Percentiles rank a stretch among this genome's conserved stretches.
phyloP scores from a whole-genome alignment of 108 stramenopile species.

The Cyclotella distinguenda region DNA sequence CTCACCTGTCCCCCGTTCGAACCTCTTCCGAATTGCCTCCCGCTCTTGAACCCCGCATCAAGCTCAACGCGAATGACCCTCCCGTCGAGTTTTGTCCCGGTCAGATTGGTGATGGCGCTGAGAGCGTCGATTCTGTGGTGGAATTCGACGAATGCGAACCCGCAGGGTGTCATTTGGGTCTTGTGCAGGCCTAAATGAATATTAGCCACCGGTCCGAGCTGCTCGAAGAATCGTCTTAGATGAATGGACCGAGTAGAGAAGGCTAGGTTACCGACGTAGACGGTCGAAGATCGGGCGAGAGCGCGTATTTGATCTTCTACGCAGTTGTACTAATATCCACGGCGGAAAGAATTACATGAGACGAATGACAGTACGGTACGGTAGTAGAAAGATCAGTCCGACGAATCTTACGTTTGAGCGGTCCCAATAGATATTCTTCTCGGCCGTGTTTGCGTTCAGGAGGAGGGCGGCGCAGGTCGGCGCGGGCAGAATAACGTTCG shows the following conservation, averaged over 20 bases:
- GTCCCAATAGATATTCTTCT: constrained; percentile 85
- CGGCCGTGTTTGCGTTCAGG: constrained; percentile 64
- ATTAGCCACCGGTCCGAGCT: constrained; percentile 80
- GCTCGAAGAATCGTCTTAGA: constrained; percentile 79
- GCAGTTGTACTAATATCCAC: too few relatives aligned
- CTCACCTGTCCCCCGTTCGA: constrained; percentile 92
- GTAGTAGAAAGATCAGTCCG: too few relatives aligned
- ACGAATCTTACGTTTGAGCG: too few relatives aligned
- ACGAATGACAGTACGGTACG: too few relatives aligned
- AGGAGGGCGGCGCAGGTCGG: constrained; percentile 67
- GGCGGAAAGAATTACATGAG: too few relatives aligned
- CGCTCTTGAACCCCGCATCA: constrained; percentile 92
- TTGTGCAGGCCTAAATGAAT: constrained; percentile 95
- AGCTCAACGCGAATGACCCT: constrained; percentile 92
- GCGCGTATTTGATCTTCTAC: constrained; percentile 76
- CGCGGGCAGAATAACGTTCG: constrained; percentile 32
- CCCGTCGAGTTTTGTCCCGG: constrained; percentile 89
- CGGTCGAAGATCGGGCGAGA: constrained; percentile 61
- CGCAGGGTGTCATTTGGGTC: constrained; percentile 83
- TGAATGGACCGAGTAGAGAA: constrained; percentile 90
- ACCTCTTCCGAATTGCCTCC: constrained; percentile 96
- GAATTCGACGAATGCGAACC: constrained; percentile 96
- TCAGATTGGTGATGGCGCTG: constrained; percentile 69
- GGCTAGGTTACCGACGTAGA: constrained; percentile 96
- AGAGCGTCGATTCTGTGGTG: constrained; percentile 68